These are phyloP conservation scores for Discostella pseudostelligera DNA, from an alignment of 108 stramenopile genomes.

Conservation along the genomic window DNA sequence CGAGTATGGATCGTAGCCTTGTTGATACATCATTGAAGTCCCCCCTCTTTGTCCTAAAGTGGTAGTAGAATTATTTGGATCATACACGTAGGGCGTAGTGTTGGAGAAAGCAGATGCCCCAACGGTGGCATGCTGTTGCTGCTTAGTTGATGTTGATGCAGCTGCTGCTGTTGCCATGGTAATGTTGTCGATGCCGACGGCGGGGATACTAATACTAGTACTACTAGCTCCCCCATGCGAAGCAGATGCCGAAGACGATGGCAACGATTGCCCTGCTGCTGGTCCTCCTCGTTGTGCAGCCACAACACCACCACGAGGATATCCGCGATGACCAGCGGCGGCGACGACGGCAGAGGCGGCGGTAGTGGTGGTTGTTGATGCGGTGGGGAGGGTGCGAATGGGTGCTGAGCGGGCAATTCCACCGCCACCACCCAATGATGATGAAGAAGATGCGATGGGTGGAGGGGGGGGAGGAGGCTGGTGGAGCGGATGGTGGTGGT, in stretches of 20 bases:
- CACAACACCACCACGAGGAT: neutral
- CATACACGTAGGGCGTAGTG: neutral
- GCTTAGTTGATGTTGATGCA: neutral
- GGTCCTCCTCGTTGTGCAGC: no score
- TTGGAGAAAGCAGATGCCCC: no score
- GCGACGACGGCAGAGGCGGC: neutral
- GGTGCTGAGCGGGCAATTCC: conserved; percentile 13
- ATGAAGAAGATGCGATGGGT: neutral
- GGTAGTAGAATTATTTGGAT: no score
- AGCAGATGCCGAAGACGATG: neutral
- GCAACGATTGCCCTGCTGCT: neutral
- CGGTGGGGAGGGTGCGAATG: conserved; percentile 10
- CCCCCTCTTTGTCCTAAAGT: no score
- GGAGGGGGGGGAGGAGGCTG: neutral
- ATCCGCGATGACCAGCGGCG: neutral
- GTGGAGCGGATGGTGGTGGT: neutral
- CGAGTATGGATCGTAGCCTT: no score
- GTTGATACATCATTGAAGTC: no score
- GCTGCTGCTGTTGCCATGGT: neutral
- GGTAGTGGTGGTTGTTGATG: neutral
- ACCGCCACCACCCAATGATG: no score
- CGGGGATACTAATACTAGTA: no score
- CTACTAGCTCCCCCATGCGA: no score
- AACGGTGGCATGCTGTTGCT: neutral
- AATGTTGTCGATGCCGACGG: neutral